phyloP scores from a whole-genome alignment of 2,329 filamentous ascomycete genomes.

The Westerdykella ornata region DNA sequence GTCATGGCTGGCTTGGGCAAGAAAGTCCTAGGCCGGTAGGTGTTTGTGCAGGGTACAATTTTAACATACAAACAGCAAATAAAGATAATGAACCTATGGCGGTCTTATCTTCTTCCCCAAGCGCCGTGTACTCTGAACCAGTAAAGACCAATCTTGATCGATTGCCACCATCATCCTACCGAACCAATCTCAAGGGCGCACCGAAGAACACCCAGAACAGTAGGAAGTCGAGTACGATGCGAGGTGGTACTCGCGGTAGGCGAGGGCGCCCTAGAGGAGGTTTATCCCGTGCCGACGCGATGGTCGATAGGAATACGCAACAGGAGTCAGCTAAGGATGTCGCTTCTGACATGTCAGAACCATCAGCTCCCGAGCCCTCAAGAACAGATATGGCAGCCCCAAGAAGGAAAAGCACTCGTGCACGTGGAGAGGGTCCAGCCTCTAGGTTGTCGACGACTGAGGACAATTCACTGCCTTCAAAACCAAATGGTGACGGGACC shows the following conservation, averaged over 20 bases:
- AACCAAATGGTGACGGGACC: too few relatives aligned
- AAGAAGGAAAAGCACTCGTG: too few relatives aligned
- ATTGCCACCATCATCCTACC: slow-evolving; percentile 11
- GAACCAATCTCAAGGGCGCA: slow-evolving; percentile 9
- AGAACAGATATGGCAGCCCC: too few relatives aligned
- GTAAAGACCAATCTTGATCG: slow-evolving; percentile 17
- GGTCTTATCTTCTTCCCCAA: neutral
- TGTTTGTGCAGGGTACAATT: neutral
- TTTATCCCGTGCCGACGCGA: too few relatives aligned
- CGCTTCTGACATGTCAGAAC: too few relatives aligned
- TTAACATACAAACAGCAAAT: neutral
- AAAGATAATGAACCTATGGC: neutral
- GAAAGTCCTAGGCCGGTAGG: neutral
- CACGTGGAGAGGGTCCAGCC: too few relatives aligned
- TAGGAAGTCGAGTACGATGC: too few relatives aligned
- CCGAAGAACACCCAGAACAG: neutral
- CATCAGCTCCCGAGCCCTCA: too few relatives aligned
- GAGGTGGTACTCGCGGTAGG: neutral
- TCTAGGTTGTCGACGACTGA: too few relatives aligned
- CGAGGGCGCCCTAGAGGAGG: neutral
- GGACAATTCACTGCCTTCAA: too few relatives aligned
- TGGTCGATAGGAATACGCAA: neutral
- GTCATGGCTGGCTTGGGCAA: too few relatives aligned
- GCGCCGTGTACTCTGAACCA: slow-evolving; percentile 17
- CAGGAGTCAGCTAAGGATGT: neutral